Evolutionary conservation across 352 stramenopile species (phyloP), one percentile per base, ranked within the genome.

Genomic region (Phytophthora colocasiae): DNA sequence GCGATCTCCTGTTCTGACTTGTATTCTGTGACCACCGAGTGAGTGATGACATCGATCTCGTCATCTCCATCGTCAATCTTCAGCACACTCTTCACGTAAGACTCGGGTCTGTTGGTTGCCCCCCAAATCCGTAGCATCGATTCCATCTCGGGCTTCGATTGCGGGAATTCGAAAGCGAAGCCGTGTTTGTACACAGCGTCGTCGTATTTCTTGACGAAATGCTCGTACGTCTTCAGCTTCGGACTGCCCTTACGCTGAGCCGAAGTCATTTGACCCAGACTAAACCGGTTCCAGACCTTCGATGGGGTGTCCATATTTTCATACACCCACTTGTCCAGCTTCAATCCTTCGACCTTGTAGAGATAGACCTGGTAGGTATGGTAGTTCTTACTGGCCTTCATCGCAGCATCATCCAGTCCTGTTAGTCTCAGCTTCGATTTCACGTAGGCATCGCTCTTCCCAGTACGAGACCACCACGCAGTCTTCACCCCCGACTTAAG

Each of bases 191-290:
- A 43, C 12, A 43, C 36, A 15, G 36, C 36, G 36, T 43, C 36
- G 36, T 43, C 36, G 36, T 43, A 43, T 17, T 43, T 43, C 36
- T 43, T 43, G 12, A 43, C 36, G 15, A 43, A 43, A 43, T 43
- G 36, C 36, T 43, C 36, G 10, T 43, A 22, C 6, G 36, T 43
- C 36, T 43, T 3, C 5, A 43, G 6, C 36, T 43, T 43, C 36
- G 12, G 36, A 17, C 36, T 43, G 36, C 15, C 11, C 36, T 43
- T 43, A 6, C 36, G 36, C 11, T 43, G 0, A 19, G 12, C 36
- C 36, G 36, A 43, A 43, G 36, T 43, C 36, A 43, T 43, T 43
- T 19, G 36, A 43, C 6, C 36, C 11, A 43, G 36, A 15, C 15
- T 6, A 11, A 43, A 43, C 15, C 15, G 12, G 4, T 43, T 43